phyloP scores from a whole-genome alignment of 805 yeast species.

The Yamadazyma kitorensis region DNA sequence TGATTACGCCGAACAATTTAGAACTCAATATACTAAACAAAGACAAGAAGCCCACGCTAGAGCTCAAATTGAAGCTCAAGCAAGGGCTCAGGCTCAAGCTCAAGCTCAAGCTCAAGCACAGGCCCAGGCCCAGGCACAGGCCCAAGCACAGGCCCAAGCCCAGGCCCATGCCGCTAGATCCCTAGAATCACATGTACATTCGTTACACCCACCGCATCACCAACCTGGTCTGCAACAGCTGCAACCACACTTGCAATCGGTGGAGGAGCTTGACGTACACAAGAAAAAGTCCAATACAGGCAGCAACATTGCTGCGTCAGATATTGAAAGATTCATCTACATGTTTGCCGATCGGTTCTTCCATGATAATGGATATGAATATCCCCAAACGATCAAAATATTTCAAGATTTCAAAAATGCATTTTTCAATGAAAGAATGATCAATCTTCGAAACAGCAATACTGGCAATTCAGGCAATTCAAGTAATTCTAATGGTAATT shows the following conservation, averaged over 20 bases:
- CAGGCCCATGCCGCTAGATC: constrained; percentile 15
- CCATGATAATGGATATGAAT: constrained; percentile 37
- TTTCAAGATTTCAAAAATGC: constrained; percentile 44
- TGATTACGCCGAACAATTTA: constrained; percentile 17
- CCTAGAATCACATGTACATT: too few relatives aligned
- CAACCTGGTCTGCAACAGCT: too few relatives aligned
- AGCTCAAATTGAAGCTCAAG: constrained; percentile 12
- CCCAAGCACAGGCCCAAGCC: constrained; percentile 13
- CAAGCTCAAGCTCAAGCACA: constrained; percentile 15
- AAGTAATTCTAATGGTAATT: constrained; percentile 8
- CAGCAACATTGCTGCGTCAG: constrained; percentile 21
- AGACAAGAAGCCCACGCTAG: constrained; percentile 17
- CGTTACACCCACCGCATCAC: too few relatives aligned
- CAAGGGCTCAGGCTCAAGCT: constrained; percentile 15
- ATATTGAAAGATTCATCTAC: constrained; percentile 39
- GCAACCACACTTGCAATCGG: too few relatives aligned
- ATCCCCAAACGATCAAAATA: constrained; percentile 41
- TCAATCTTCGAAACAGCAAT: constrained; percentile 20
- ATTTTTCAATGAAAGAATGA: constrained; percentile 39
- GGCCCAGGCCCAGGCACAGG: constrained; percentile 7
- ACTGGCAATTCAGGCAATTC: constrained; percentile 6
- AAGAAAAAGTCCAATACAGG: too few relatives aligned
- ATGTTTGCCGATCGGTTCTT: constrained; percentile 43
- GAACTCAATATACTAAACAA: constrained; percentile 24
- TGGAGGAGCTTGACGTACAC: too few relatives aligned